Evolutionary conservation across 1,284 basidiomycete genomes (phyloP), one percentile per base, ranked within the genome.

Genomic region (Phlebopus sp.): DNA sequence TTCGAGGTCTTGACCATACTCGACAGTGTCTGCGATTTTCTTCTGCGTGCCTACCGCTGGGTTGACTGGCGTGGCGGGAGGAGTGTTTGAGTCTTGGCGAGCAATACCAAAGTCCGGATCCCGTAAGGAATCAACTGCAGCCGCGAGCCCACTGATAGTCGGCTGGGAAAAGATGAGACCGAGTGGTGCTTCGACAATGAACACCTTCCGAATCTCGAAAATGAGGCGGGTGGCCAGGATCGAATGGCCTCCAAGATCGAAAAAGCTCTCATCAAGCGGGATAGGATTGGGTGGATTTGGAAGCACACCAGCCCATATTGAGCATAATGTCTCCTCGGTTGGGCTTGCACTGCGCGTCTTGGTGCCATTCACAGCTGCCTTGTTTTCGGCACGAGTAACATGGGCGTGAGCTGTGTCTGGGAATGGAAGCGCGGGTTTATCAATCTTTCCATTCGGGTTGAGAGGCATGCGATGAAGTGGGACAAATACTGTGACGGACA

Each of bases 361-460:
- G 25, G 63, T 53, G 19, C 56, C 58, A 15, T 61, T 52, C 10
- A 56, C 58, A 53, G 50, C 44, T 6, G 63, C 59, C 54, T 59
- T 70, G 49, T 54, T 71, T 58, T 69, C 63, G 7, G 62, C 52
- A 13, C 73, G 63, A 23, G 72, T 58, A 19, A 72, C 60, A 17
- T 76, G 76, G 3, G 81, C 81, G 48, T 92, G 84, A 2, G 87
- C 91, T 1, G 97, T 99, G 69, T 99, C 97, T 2, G 97, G 97
- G 87, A 99, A 99, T 13, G 97, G 97, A 42, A 99, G 81, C 0
- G 93, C 92, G 0, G 97, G 96, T 69, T 99, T 99, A 76, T 99
- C 97, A 65, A 99, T 90, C 73, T 99, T 99, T 54, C 97, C 97
- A 67, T 99, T 99, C 4, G 97, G 97, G 66, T 98, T 99, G 44